These are phyloP conservation scores for Pythium vanterpoolii DNA, from an alignment of 352 stramenopile species.

Conservation along the genomic window DNA sequence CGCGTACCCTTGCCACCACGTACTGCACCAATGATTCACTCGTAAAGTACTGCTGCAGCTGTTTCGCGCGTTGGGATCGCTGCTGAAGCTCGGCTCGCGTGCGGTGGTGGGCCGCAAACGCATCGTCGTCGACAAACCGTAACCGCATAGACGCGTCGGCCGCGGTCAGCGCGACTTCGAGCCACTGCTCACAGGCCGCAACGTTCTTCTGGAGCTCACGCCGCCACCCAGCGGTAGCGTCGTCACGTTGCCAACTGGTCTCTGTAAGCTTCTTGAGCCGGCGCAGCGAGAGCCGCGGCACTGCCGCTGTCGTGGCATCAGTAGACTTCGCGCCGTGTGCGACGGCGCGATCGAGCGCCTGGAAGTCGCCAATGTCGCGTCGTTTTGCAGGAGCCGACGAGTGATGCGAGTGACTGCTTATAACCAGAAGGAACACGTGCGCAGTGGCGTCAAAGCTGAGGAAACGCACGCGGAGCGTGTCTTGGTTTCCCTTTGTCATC, in stretches of 20 bases:
- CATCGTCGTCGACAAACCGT: constrained; percentile 49
- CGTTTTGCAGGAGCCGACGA: neutral
- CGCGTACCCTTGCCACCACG: constrained; percentile 30
- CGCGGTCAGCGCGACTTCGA: constrained; percentile 36
- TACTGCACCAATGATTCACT: constrained; percentile 37
- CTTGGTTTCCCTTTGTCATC: neutral
- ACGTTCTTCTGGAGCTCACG: constrained; percentile 66
- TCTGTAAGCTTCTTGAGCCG: constrained; percentile 56
- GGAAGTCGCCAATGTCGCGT: constrained; percentile 21
- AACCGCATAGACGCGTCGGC: constrained; percentile 24
- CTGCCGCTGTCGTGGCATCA: neutral
- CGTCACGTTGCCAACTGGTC: constrained; percentile 42
- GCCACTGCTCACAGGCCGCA: constrained; percentile 45
- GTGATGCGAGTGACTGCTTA: neutral
- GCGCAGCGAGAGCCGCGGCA: constrained; percentile 46
- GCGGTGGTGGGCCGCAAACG: constrained; percentile 37
- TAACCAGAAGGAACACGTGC: constrained; percentile 14
- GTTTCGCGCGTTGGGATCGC: constrained; percentile 38
- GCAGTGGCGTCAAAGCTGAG: constrained; percentile 14
- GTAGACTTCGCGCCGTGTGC: neutral
- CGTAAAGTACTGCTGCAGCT: constrained; percentile 78
- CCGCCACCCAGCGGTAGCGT: constrained; percentile 43
- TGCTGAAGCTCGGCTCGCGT: constrained; percentile 11
- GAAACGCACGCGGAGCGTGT: constrained; percentile 3
- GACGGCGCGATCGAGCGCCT: constrained; percentile 24